Evolutionary conservation across 2,329 filamentous ascomycete genomes (phyloP).

Genomic region (Xylariales sp.): DNA sequence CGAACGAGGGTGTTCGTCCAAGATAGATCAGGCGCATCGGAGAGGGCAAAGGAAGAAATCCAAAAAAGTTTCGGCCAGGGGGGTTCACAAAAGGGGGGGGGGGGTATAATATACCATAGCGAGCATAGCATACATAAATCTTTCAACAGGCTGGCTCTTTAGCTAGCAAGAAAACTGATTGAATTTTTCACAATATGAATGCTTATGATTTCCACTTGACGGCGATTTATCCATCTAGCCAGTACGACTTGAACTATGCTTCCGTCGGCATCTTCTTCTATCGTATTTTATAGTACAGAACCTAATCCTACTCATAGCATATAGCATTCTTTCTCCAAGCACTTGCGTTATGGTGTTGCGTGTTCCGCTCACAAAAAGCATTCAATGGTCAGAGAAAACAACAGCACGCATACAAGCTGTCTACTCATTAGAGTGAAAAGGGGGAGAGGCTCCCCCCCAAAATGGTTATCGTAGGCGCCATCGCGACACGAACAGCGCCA

Average conservation of each 20-base stretch:
- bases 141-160: background rate
- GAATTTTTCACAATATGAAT: background rate
- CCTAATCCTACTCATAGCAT: slow-evolving; percentile 20
- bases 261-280: slow-evolving; percentile 10
- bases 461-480: slow-evolving; percentile 20
- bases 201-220: background rate
- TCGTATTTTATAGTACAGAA: slow-evolving; percentile 16
- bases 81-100: background rate
- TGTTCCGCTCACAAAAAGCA: background rate
- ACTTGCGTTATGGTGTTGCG: slow-evolving; percentile 1
- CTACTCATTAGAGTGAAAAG: slow-evolving; percentile 15
- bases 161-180: background rate
- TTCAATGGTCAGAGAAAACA: background rate
- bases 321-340: slow-evolving; percentile 22
- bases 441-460: background rate
- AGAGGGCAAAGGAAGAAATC: background rate
- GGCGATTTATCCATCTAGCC: background rate
- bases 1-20: slow-evolving; percentile 6
- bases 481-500: slow-evolving; percentile 9
- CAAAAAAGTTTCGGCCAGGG: background rate
- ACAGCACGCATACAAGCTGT: slow-evolving; percentile 10
- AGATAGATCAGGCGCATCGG: slow-evolving; percentile 25
- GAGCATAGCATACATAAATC: background rate
- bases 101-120: background rate
- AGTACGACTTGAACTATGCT: background rate